Evolutionary conservation across 2,329 filamentous ascomycete genomes (phyloP).

Genomic region (Penicillium sp.): DNA sequence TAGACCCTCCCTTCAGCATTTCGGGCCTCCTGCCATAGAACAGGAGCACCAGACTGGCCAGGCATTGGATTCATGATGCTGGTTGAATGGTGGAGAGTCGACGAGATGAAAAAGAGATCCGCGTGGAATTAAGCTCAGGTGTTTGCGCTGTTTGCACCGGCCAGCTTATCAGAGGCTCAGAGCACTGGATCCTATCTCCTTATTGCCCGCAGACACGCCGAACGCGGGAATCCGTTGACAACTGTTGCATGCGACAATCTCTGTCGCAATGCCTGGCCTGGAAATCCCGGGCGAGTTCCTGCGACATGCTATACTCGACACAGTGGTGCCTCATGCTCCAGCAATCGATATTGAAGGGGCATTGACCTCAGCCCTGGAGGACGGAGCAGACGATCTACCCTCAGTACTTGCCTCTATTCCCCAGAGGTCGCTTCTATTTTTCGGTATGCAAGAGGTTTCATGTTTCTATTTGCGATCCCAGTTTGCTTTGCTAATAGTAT

Average conservation of each 20-base stretch:
- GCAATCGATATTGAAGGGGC: conserved; percentile 48
- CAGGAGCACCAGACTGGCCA: conserved; percentile 58
- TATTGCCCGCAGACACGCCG: conserved; percentile 13
- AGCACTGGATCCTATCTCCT: conserved; percentile 21
- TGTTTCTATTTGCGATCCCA: conserved; percentile 27
- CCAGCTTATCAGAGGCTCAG: conserved; percentile 20
- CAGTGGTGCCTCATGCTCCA: conserved; percentile 52
- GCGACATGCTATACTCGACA: conserved; percentile 51
- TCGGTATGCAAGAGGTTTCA: conserved; percentile 47
- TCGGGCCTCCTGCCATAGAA: conserved; percentile 79
- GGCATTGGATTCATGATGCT: conserved; percentile 61
- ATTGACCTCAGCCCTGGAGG: conserved; percentile 54
- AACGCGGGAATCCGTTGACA: conserved; percentile 16
- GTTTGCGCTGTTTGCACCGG: conserved; percentile 36
- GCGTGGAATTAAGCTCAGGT: conserved; percentile 31
- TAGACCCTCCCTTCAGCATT: conserved; percentile 84
- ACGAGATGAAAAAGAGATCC: conserved; percentile 32
- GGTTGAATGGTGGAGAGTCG: not conserved
- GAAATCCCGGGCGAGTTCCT: conserved; percentile 50
- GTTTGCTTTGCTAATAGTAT: conserved; percentile 57
- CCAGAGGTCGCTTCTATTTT: conserved; percentile 60
- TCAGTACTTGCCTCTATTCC: conserved; percentile 56
- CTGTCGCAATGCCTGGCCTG: conserved; percentile 42
- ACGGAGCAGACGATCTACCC: conserved; percentile 49
- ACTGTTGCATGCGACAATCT: conserved; percentile 33